These are phyloP conservation scores for Flaveria robusta DNA, from an alignment of 129 eudicot genomes.

Conservation along the genomic window DNA sequence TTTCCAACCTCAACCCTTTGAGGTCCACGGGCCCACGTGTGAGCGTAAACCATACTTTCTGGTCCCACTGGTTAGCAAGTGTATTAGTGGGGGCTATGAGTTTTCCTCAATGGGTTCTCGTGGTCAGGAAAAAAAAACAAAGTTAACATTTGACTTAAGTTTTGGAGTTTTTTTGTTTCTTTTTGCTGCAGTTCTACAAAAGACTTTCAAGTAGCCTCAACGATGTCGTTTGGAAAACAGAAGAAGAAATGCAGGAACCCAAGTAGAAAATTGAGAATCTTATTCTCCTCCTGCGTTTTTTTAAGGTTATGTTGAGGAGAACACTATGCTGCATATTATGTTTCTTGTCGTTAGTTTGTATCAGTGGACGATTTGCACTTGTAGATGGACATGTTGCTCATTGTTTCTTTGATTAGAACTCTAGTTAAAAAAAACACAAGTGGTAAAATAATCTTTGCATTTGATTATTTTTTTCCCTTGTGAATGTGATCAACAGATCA, in stretches of 20 bases:
- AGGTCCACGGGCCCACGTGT: background rate
- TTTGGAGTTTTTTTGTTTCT: background rate
- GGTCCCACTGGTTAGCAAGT: background rate
- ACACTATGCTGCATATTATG: slow-evolving; percentile 22
- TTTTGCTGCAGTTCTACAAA: slow-evolving; percentile 71
- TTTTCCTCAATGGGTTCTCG: background rate
- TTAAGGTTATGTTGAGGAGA: slow-evolving; percentile 18
- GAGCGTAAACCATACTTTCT: background rate
- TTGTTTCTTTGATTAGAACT: slow-evolving; percentile 27
- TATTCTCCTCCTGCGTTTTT: background rate
- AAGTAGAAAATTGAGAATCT: slow-evolving; percentile 25
- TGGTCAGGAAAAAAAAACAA: background rate
- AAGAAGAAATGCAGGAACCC: slow-evolving; percentile 72
- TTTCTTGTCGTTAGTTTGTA: slow-evolving; percentile 15
- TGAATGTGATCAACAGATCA: background rate
- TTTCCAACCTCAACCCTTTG: background rate
- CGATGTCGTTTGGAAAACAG: slow-evolving; percentile 96
- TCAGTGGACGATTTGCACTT: slow-evolving; percentile 18
- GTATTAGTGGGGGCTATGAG: background rate
- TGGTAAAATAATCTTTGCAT: slow-evolving; percentile 24
- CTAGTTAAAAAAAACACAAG: background rate
- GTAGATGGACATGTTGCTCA: slow-evolving; percentile 24
- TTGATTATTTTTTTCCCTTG: slow-evolving; percentile 24
- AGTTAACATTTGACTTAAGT: background rate
- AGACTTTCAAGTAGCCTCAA: slow-evolving; percentile 78